Evolutionary conservation across 495 filamentous ascomycete species (phyloP).

Genomic region (Lindgomyces ingoldianus): DNA sequence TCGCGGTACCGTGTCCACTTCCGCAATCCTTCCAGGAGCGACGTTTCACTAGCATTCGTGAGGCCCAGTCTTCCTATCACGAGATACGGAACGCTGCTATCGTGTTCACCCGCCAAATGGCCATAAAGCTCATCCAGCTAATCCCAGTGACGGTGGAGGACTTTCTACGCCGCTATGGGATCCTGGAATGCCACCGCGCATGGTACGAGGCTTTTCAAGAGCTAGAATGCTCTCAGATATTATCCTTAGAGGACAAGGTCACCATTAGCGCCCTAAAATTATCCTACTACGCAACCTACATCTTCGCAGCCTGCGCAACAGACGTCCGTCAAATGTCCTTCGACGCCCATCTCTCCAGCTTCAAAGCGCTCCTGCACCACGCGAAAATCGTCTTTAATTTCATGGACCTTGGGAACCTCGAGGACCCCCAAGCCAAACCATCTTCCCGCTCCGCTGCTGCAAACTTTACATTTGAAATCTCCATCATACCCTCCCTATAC

Average conservation of each 20-base stretch:
- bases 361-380: constrained; percentile 1
- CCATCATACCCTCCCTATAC: constrained; percentile 12
- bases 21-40: not conserved
- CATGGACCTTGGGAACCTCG: not conserved
- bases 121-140: not conserved
- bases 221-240: not conserved
- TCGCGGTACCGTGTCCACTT: not conserved
- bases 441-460: not conserved
- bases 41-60: not conserved
- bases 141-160: not conserved
- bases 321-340: not conserved
- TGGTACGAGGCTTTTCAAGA: not conserved
- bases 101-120: not conserved
- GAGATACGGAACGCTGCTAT: not conserved
- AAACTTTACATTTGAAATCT: constrained; percentile 25
- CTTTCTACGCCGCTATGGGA: not conserved
- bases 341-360: not conserved
- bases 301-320: not conserved
- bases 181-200: not conserved
- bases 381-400: not conserved
- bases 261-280: not conserved
- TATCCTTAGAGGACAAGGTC: not conserved
- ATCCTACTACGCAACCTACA: not conserved
- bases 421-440: not conserved
- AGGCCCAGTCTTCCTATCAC: not conserved